phyloP scores from a whole-genome alignment of 768 basidiomycete species.

The Calocera cornea region DNA sequence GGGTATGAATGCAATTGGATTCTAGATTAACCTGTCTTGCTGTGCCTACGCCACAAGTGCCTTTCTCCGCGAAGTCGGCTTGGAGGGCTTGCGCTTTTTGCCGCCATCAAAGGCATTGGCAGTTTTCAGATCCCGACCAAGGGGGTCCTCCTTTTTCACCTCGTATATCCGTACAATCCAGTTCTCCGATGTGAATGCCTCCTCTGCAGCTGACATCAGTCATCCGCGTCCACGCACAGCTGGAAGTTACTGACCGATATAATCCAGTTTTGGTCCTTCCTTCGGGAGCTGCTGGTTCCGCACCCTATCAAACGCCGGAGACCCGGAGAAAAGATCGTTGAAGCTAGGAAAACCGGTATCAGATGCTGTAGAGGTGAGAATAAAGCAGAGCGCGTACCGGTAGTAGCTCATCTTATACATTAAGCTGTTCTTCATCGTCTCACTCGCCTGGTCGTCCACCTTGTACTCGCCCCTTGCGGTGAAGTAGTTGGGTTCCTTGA shows the following conservation, averaged over 20 bases:
- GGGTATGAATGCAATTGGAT: not conserved
- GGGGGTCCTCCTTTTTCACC: constrained; percentile 83
- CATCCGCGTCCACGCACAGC: not conserved
- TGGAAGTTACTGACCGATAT: constrained; percentile 47
- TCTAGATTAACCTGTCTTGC: not conserved
- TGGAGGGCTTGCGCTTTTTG: constrained; percentile 63
- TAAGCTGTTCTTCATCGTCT: constrained; percentile 84
- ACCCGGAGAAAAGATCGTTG: constrained; percentile 70
- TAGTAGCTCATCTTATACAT: constrained; percentile 99
- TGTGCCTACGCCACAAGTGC: not conserved
- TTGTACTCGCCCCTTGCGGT: constrained; percentile 85
- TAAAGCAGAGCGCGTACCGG: constrained; percentile 36
- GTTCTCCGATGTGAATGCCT: constrained; percentile 98
- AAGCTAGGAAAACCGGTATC: constrained; percentile 38
- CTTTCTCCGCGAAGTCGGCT: not conserved
- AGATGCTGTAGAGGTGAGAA: not conserved
- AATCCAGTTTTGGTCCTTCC: constrained; percentile 68
- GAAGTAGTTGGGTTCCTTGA: constrained; percentile 91
- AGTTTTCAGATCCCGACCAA: constrained; percentile 79
- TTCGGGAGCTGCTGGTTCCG: constrained; percentile 72
- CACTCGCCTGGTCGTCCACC: constrained; percentile 71
- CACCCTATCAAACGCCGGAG: constrained; percentile 68
- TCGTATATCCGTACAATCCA: constrained; percentile 98
- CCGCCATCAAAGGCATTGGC: constrained; percentile 76
- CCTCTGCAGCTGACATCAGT: constrained; percentile 40